Evolutionary conservation across 139 green algal genomes (phyloP).

Genomic region (Chlorella sp.): DNA sequence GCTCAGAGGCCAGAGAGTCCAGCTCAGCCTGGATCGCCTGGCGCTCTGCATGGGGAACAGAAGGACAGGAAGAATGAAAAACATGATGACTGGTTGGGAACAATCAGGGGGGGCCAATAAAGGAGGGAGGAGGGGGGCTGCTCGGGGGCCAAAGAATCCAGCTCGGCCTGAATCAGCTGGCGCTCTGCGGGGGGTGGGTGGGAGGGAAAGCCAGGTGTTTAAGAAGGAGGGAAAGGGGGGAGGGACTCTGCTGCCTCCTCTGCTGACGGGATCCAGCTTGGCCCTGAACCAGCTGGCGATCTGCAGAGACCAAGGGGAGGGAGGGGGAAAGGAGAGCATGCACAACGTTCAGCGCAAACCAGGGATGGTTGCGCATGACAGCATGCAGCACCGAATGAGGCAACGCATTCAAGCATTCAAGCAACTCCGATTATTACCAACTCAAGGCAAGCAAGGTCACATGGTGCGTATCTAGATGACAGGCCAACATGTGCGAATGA

Average conservation of each 20-base stretch:
- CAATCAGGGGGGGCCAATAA: not conserved
- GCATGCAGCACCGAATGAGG: too few relatives aligned
- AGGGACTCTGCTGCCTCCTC: too few relatives aligned
- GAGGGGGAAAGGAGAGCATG: not conserved
- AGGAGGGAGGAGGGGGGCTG: not conserved
- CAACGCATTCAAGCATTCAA: too few relatives aligned
- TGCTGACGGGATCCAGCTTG: not conserved
- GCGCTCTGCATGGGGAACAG: constrained; percentile 52
- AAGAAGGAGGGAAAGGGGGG: too few relatives aligned
- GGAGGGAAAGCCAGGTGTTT: too few relatives aligned
- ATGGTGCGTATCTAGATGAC: too few relatives aligned
- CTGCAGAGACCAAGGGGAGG: not conserved
- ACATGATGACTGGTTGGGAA: too few relatives aligned
- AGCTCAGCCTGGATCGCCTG: constrained; percentile 66
- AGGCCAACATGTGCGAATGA: too few relatives aligned
- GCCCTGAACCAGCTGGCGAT: not conserved
- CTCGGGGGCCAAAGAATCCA: not conserved
- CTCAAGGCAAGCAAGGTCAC: too few relatives aligned
- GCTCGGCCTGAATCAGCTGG: not conserved
- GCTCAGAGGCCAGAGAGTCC: constrained; percentile 57
- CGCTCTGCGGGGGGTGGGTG: not conserved
- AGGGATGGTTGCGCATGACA: not conserved
- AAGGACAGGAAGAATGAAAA: not conserved
- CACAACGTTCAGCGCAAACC: not conserved
- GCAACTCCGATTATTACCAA: too few relatives aligned